These are phyloP conservation scores for Leccinum uliginosum DNA, from an alignment of 768 basidiomycete genomes.

Conservation along the genomic window DNA sequence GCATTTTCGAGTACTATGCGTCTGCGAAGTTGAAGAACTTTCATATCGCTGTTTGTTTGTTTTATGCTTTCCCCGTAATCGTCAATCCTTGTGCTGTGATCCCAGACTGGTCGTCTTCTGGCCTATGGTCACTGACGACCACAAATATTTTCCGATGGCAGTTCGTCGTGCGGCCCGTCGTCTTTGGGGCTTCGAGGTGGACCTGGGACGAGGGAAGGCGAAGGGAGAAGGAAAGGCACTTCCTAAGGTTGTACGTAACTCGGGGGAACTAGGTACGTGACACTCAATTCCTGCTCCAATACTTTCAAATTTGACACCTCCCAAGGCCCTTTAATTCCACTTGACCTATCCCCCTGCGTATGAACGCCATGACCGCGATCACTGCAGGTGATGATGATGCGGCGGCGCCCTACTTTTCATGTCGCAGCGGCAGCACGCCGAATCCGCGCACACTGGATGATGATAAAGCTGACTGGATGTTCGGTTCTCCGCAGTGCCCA, in stretches of 20 bases:
- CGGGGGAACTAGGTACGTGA: slow-evolving; percentile 12
- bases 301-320: slow-evolving; percentile 1
- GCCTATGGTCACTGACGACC: not conserved
- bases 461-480: not conserved
- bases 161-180: not conserved
- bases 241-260: slow-evolving; percentile 13
- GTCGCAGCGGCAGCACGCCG: not conserved
- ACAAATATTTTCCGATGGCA: not conserved
- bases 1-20: slow-evolving; percentile 1
- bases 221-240: slow-evolving; percentile 8
- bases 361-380: slow-evolving; percentile 2
- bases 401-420: not conserved
- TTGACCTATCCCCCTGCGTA: not conserved
- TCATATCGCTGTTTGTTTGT: slow-evolving; percentile 1
- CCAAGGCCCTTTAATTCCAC: not conserved
- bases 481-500: slow-evolving; percentile 11
- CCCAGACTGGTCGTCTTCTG: slow-evolving; percentile 2
- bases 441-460: not conserved
- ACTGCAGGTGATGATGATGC: slow-evolving; percentile 3
- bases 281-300: not conserved
- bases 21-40: slow-evolving; percentile 9
- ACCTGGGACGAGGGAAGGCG: not conserved
- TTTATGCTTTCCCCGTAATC: not conserved
- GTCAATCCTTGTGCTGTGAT: slow-evolving; percentile 14
- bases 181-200: not conserved